A percentile compares a stretch with the other conserved stretches of the same genome.
Conservation (phyloP, 1,139 yeast genomes). For the Pichia kudriavzevii region DNA sequence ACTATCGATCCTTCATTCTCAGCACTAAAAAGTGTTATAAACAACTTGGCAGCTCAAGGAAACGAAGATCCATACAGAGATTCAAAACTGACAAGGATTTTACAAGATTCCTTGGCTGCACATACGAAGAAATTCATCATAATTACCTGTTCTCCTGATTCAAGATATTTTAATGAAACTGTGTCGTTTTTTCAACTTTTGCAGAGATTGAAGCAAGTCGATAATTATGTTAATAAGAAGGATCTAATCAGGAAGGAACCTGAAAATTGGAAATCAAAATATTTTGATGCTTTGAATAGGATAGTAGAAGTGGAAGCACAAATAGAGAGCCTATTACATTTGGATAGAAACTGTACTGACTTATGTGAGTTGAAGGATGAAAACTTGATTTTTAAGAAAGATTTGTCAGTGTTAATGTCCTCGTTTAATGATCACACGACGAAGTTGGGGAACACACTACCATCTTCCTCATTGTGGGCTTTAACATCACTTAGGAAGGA, state of each 20-base stretch:
- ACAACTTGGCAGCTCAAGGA: slow-evolving; percentile 45
- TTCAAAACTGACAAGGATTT: slow-evolving; percentile 72
- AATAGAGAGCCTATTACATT: too few relatives aligned
- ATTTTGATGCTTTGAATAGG: slow-evolving; percentile 10
- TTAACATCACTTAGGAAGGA: slow-evolving; percentile 4
- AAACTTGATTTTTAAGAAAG: too few relatives aligned
- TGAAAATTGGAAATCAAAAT: slow-evolving; percentile 11
- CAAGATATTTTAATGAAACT: slow-evolving; percentile 58
- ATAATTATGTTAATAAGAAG: too few relatives aligned
- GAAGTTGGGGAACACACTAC: too few relatives aligned
- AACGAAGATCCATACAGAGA: slow-evolving; percentile 66
- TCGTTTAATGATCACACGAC: too few relatives aligned
- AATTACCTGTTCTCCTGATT: slow-evolving; percentile 69
- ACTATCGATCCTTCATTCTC: slow-evolving; percentile 75
- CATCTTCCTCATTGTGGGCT: too few relatives aligned
- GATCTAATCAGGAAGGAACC: too few relatives aligned
- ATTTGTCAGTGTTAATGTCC: too few relatives aligned
- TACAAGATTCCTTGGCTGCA: slow-evolving; percentile 84
- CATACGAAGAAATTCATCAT: slow-evolving; percentile 77
- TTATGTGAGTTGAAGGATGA: too few relatives aligned
- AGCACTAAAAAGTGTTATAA: slow-evolving; percentile 74
- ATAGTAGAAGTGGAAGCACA: slow-evolving; percentile 9
- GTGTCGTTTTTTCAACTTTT: slow-evolving; percentile 77
- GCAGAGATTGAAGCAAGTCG: slow-evolving; percentile 53
- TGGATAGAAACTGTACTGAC: too few relatives aligned